A percentile compares a stretch with the other conserved stretches of the same genome.
phyloP scores from a whole-genome alignment of 768 basidiomycete species.

The Xerocomus potaroensis region DNA sequence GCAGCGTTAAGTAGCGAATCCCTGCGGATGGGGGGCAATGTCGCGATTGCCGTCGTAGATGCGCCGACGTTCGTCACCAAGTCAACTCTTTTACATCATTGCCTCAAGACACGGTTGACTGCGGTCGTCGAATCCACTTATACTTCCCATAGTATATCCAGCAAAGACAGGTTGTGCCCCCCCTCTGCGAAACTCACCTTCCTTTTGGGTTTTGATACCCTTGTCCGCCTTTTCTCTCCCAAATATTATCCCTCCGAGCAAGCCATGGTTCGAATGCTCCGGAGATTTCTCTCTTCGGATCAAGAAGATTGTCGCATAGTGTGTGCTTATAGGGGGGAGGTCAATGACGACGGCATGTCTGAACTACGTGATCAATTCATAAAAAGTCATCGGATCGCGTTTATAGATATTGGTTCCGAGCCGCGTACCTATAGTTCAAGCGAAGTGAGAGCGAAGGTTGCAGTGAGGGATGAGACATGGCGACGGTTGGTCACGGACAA shows the following conservation, averaged over 20 bases:
- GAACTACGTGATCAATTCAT: constrained; percentile 48
- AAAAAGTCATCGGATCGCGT: constrained; percentile 43
- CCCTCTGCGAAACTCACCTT: constrained; percentile 52
- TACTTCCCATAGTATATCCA: constrained; percentile 1
- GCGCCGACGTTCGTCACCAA: constrained; percentile 90
- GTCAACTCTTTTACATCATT: constrained; percentile 51
- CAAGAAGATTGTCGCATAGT: constrained; percentile 60
- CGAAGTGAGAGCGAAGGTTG: constrained; percentile 43
- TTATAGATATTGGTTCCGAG: constrained; percentile 58
- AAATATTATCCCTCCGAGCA: constrained; percentile 60
- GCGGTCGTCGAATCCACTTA: constrained; percentile 1
- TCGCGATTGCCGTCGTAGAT: constrained; percentile 78
- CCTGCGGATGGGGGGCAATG: constrained; percentile 33
- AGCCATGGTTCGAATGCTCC: constrained; percentile 54
- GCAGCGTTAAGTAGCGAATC: not conserved
- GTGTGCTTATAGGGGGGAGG: constrained; percentile 54
- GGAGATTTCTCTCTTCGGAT: constrained; percentile 51
- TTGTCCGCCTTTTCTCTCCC: constrained; percentile 72
- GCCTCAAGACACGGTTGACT: constrained; percentile 35
- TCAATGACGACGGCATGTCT: constrained; percentile 12
- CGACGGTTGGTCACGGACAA: constrained; percentile 40
- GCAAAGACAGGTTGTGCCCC: constrained; percentile 8
- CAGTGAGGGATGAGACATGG: constrained; percentile 37
- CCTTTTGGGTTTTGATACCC: constrained; percentile 80
- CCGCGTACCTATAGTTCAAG: constrained; percentile 68